Evolutionary conservation across 176 grass and related monocot species (phyloP), one percentile per base, ranked within the genome.

Genomic region (Aegilops speltoides): DNA sequence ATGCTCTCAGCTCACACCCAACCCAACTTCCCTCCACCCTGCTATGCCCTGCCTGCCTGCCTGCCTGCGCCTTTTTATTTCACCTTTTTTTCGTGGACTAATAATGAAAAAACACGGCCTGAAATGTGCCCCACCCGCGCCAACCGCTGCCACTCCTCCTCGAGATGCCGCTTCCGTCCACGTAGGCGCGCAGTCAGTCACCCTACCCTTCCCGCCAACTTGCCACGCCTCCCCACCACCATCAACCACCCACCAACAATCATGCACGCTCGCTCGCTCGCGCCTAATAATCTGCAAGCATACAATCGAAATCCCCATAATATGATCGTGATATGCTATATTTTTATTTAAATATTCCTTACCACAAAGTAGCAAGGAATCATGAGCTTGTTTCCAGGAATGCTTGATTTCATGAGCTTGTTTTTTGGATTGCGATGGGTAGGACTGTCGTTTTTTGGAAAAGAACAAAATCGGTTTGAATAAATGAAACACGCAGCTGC

Each of bases 131-230:
- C 68, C 20, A 1, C 4, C 20, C 73, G 14, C 59, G 7, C 19
- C 74, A 22, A 69, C 25, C 83, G 43, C 75, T 67, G 19, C 4
- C 71, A 8, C 10, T 4, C 89, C 85, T 45, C 43, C 43, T 91
- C 89, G 76, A 91, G 76, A 87, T 84, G 89, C 89, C 89, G 77
- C 89, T 91, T 91, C 81, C 89, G 34, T 77, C 84, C 89, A 90
- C 65, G 4, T 86, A 67, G 78, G 88, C 84, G 0, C 48, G 48
- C 48, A 52, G 14, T 0, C 48, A 16, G 4, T 12, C 11, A 46
- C 12, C 43, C 3, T 46, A 11, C 43, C 43, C 12, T 4, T 46
- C 12, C 25, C 62, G 4, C 46, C 73, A 82, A 56, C 74, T 68
- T 31, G 86, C 79, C 71, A 57, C 69, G 7, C 61, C 17, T 62